Evolutionary conservation across 1,139 yeast species (phyloP).

Genomic region (Nakaseomyces nivariensis): DNA sequence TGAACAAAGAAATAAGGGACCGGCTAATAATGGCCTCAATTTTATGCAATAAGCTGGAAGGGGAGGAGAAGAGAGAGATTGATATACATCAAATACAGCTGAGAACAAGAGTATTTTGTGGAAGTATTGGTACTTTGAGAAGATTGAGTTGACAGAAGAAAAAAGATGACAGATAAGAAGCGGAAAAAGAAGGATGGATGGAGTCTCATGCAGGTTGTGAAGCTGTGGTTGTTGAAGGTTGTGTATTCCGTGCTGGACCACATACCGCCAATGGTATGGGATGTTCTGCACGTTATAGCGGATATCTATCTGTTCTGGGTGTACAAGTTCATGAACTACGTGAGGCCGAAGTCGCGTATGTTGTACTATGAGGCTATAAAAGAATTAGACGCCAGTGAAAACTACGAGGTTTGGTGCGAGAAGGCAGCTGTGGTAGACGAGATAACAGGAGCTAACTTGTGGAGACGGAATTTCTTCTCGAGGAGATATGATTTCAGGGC

Average conservation of each 20-base stretch:
- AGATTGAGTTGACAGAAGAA: too few relatives aligned
- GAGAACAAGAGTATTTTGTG: too few relatives aligned
- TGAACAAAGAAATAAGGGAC: too few relatives aligned
- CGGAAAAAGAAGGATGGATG: neutral
- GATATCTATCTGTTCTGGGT: constrained; percentile 57
- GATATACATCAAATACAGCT: neutral
- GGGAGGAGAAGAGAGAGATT: neutral
- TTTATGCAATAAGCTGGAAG: neutral
- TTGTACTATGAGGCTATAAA: constrained; percentile 25
- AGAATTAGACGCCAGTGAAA: constrained; percentile 29
- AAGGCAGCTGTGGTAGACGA: constrained; percentile 54
- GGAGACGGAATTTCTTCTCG: constrained; percentile 83
- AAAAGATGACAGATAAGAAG: neutral
- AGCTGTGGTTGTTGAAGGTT: constrained; percentile 12
- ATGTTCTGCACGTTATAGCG: constrained; percentile 44
- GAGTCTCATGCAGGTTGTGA: neutral
- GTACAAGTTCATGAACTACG: constrained; percentile 22
- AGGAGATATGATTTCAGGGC: constrained; percentile 76
- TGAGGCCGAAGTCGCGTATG: constrained; percentile 24
- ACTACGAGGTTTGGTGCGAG: constrained; percentile 52
- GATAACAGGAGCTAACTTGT: constrained; percentile 58
- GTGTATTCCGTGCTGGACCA: constrained; percentile 34
- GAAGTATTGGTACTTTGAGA: too few relatives aligned
- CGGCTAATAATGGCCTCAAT: too few relatives aligned
- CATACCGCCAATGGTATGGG: constrained; percentile 56